A percentile compares a stretch with the other conserved stretches of the same genome.
Evolutionary conservation across 2,329 filamentous ascomycete genomes (phyloP).

Genomic region (Ophiocordyceps robertsii): DNA sequence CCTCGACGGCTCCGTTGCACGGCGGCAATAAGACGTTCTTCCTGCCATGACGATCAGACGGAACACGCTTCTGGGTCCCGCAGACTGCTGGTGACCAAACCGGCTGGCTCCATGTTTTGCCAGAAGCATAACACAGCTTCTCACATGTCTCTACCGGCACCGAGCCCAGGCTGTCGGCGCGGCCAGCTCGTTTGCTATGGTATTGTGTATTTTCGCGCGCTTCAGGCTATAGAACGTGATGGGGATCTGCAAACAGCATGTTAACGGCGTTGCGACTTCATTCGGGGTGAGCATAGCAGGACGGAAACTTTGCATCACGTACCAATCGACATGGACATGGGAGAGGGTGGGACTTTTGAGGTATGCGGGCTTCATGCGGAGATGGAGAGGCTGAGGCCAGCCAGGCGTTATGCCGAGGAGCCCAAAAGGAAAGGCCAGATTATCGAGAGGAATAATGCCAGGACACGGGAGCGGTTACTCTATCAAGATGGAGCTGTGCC

Average conservation of each 20-base stretch:
- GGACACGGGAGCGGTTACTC: slow-evolving; percentile 2
- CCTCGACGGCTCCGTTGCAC: slow-evolving; percentile 38
- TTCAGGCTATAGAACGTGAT: slow-evolving; percentile 17
- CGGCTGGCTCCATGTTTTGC: neutral
- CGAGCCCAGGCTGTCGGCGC: neutral
- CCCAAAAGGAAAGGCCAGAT: slow-evolving; percentile 4
- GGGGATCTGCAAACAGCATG: slow-evolving; percentile 19
- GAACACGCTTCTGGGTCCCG: neutral
- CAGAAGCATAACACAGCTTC: neutral
- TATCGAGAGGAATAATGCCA: slow-evolving; percentile 8
- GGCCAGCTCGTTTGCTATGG: slow-evolving; percentile 6
- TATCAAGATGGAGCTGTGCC: too few species aligned
- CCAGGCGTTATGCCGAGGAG: slow-evolving; percentile 3
- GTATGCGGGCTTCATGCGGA: neutral
- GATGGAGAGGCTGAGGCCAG: neutral
- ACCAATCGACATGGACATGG: slow-evolving; percentile 6
- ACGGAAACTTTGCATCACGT: slow-evolving; percentile 14
- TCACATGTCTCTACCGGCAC: neutral
- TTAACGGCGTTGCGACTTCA: slow-evolving; percentile 21
- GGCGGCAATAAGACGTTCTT: slow-evolving; percentile 36
- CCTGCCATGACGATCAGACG: slow-evolving; percentile 29
- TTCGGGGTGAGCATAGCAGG: slow-evolving; percentile 7
- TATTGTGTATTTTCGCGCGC: slow-evolving; percentile 15
- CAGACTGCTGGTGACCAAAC: neutral
- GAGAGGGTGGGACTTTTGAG: slow-evolving; percentile 1